These are phyloP conservation scores for Harrya chromipes DNA, from an alignment of 768 basidiomycete genomes.

Conservation along the genomic window DNA sequence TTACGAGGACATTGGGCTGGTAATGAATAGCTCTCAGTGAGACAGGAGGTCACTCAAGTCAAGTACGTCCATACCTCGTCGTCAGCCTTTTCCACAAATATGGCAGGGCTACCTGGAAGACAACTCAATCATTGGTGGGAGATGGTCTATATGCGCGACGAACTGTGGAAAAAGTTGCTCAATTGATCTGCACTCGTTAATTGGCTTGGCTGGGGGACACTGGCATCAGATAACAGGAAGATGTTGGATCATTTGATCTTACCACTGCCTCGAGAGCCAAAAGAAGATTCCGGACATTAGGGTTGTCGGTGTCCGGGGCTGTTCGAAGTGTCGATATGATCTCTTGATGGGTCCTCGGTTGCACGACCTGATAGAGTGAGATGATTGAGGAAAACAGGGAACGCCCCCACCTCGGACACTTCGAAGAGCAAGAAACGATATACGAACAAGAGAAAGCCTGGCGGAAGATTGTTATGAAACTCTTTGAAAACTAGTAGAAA, in stretches of 20 bases:
- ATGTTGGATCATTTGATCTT: conserved; percentile 12
- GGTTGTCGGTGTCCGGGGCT: conserved; percentile 44
- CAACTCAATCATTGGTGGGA: background rate
- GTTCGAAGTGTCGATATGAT: conserved; percentile 43
- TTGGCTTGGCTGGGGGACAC: conserved; percentile 40
- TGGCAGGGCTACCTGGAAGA: conserved; percentile 46
- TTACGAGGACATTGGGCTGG: conserved; percentile 28
- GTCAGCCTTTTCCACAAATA: conserved; percentile 58
- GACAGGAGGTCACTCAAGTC: background rate
- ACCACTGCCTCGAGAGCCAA: conserved; percentile 43
- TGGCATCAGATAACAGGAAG: conserved; percentile 16
- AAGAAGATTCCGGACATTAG: conserved; percentile 44
- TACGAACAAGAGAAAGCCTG: conserved; percentile 57
- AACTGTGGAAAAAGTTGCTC: conserved; percentile 54
- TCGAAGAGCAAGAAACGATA: conserved; percentile 68
- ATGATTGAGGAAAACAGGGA: background rate
- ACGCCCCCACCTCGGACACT: conserved; percentile 55
- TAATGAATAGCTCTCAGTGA: conserved; percentile 9
- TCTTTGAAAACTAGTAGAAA: conserved; percentile 64
- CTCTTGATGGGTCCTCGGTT: conserved; percentile 54
- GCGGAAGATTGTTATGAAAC: conserved; percentile 50
- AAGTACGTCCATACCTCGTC: conserved; percentile 47
- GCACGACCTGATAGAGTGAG: conserved; percentile 48
- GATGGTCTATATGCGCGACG: conserved; percentile 6
- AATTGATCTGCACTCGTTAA: conserved; percentile 56